Evolutionary conservation across 1,284 basidiomycete genomes (phyloP).

Genomic region (Veloboletus limbatus): DNA sequence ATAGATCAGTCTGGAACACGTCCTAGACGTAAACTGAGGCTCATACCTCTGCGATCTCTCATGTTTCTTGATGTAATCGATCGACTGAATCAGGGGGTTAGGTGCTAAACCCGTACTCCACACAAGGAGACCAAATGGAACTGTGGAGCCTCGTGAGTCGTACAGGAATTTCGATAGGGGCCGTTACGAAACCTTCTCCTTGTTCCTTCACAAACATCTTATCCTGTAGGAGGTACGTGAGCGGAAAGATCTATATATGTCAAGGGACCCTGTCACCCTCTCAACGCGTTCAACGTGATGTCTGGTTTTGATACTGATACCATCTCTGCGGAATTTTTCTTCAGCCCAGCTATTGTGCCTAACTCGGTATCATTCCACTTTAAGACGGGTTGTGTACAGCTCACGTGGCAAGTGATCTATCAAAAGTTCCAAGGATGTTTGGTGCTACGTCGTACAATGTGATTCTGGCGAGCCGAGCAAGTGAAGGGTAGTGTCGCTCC

Average conservation of each 20-base stretch:
- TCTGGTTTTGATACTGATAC: constrained; percentile 72
- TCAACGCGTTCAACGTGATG: constrained; percentile 81
- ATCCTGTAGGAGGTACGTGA: constrained; percentile 38
- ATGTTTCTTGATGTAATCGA: constrained; percentile 62
- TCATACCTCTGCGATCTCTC: constrained; percentile 56
- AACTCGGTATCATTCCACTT: constrained; percentile 10
- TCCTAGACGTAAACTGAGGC: constrained; percentile 1
- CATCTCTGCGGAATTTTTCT: constrained; percentile 73
- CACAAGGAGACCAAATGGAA: constrained; percentile 78
- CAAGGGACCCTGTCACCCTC: constrained; percentile 39
- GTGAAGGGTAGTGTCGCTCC: constrained; percentile 57
- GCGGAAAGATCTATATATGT: constrained; percentile 14
- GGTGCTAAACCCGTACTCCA: constrained; percentile 85
- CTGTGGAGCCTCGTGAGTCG: constrained; percentile 36
- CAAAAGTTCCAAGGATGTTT: constrained; percentile 78
- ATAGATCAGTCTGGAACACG: constrained; percentile 11
- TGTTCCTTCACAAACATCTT: constrained; percentile 60
- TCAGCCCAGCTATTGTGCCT: constrained; percentile 56
- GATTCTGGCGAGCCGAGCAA: constrained; percentile 64
- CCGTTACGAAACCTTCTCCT: constrained; percentile 48
- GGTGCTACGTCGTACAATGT: constrained; percentile 81
- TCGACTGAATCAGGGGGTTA: constrained; percentile 70
- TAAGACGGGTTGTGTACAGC: constrained; percentile 19
- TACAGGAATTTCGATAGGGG: constrained; percentile 14
- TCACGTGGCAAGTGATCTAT: constrained; percentile 65